Base-by-base conservation (phyloP, 2,329 filamentous ascomycete genomes). In the Lachnellula subtilissima region DNA sequence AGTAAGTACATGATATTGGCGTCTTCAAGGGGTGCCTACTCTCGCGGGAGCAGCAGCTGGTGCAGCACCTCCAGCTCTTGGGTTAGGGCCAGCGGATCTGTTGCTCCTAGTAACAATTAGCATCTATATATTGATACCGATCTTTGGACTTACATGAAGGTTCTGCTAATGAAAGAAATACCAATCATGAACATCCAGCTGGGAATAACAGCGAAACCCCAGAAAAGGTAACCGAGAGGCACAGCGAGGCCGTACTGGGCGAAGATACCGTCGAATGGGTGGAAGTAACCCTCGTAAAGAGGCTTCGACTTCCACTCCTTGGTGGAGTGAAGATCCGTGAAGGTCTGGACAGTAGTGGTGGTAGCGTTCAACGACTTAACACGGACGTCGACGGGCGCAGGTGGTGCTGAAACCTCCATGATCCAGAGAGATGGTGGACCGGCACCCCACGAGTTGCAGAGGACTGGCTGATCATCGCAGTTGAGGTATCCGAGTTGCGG, bases 161-260 rank as follows among this genome's bases (percentile, higher is more conserved):
- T 81, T 69, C 88, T 81, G 78, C 85, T 90, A 61, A 87, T 67
- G 70, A 92, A 84, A 52, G 86, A 89, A 64, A 93, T 78, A 49
- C 82, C 70, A 64, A 93, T 78, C 89, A 93, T 92, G 68, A 91
- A 85, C 54, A 83, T 73, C 89, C 89, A 93, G 76, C 86, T 84
- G 56, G 88, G 82, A 56, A 90, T 73, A 49, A 87, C 73, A 65
- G 80, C 78, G 67, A 88, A 83, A 62, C 77, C 77, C 82, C 83
- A 91, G 64, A 90, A 76, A 51, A 80, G 63, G 69, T 89, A 91
- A 55, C 80, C 89, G 45, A 87, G 72, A 40, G 87, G 86, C 52
- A 87, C 73, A 35, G 80, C 76, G 32, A 90, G 65, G 61, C 81
- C 79, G 61, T 82, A 78, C 75, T 88, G 73, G 57, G 83, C 84